These are phyloP conservation scores for Fusarium sp. DNA, from an alignment of 2,329 filamentous ascomycete species.

Conservation along the genomic window DNA sequence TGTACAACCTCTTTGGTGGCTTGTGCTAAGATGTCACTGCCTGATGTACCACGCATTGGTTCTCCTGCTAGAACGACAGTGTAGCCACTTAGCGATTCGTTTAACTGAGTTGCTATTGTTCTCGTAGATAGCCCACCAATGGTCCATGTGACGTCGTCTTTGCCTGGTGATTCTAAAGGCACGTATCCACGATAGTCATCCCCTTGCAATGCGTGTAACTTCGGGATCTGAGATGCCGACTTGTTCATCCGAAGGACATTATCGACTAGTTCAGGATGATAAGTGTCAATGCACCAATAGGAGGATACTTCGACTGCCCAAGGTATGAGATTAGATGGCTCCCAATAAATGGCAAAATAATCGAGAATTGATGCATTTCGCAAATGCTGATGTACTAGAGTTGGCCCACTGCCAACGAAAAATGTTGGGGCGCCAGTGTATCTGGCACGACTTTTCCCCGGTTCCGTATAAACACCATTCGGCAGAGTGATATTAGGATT, in stretches of 20 bases:
- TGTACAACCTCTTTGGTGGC: background rate
- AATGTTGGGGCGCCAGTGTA: background rate
- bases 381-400: background rate
- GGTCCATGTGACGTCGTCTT: background rate
- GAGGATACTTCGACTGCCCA: background rate
- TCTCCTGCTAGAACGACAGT: background rate
- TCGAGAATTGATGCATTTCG: background rate
- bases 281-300: conserved; percentile 2
- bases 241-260: background rate
- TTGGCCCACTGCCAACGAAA: background rate
- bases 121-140: background rate
- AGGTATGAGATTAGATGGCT: background rate
- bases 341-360: conserved; percentile 7
- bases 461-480: background rate
- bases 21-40: background rate
- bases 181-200: background rate
- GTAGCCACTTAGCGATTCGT: background rate
- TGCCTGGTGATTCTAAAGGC: background rate
- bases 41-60: background rate
- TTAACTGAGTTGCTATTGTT: background rate
- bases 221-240: background rate
- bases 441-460: background rate
- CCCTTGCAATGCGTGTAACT: background rate
- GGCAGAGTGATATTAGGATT: conserved; percentile 6
- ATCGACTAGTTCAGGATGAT: background rate